Evolutionary conservation across 2,329 filamentous ascomycete species (phyloP), one percentile per base, ranked within the genome.

Genomic region (Trichoderma harzianum): DNA sequence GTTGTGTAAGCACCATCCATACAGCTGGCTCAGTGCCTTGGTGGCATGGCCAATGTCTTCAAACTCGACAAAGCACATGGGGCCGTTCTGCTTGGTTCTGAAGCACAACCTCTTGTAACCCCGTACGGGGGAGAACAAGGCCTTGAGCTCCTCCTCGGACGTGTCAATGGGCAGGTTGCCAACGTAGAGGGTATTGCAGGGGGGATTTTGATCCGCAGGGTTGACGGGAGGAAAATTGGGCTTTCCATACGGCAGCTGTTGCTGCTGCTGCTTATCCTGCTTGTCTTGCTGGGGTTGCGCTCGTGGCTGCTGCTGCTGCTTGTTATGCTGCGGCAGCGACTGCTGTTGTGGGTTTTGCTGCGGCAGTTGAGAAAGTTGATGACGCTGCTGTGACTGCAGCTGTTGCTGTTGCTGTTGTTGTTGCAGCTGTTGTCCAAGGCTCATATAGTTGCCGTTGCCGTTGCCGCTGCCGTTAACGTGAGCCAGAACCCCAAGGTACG

Each of bases 1-100:
- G 82, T 97, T 98, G 79, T 95, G 94, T 36, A 98, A 87, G 63
- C 89, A 90, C 64, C 92, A 90, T 0, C 96, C 96, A 78, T 98
- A 98, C 1, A 98, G 86, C 71, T 98, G 94, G 74, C 95, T 90
- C 3, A 98, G 86, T 1, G 95, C 92, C 82, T 96, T 97, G 55
- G 95, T 98, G 0, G 96, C 95, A 78, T 94, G 95, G 1, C 93
- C 92, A 12, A 97, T 88, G 77, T 98, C 95, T 78, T 98, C 95
- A 76, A 98, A 99, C 81, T 99, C 96, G 47, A 99, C 96, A 81
- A 98, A 98, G 80, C 96, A 98, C 95, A 98, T 98, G 2, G 95
- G 95, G 0, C 95, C 95, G 76, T 98, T 97, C 75, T 93, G 90
- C 84, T 98, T 98, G 69, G 94, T 97, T 39, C 95, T 89, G 86